Evolutionary conservation across 805 yeast species (phyloP), one percentile per base, ranked within the genome.

Genomic region (Teunomyces kruisii): DNA sequence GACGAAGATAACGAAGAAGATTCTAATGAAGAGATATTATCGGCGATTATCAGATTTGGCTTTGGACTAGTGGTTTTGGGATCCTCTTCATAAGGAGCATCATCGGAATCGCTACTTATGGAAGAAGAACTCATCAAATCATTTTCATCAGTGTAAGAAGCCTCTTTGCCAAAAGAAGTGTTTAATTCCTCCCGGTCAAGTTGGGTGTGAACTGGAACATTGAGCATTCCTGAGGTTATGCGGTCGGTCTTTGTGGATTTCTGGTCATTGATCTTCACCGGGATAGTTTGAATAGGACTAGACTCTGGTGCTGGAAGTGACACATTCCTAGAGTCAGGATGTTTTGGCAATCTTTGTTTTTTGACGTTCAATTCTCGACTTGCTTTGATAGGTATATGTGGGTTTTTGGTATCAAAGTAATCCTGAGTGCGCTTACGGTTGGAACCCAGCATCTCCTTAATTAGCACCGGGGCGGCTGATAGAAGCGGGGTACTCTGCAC

Each of bases 221-320:
- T 59, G 24, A 71, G 57, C 76, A 71, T 71, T 3, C 76, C 76
- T 1, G 74, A 68, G 8, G 75, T 71, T 29, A 71, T 68, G 22
- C 75, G 54, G 16, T 50, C 47, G 9, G 45, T 48, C 9, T 54
- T 57, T 8, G 36, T 2, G 4, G 27, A 14, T 12, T 17, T 9
- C 16, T 47, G 45, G 14, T n/a, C 31, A 41, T 13, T n/a, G 12
- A 26, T 24, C 33, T 24, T 44, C 39, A 28, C 27, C 0, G 76
- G 76, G 14, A 70, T 65, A 9, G 57, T 33, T 9, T 47, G 45
- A 27, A 53, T 54, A 19, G 45, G 46, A 8, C 45, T 46, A 0
- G 38, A 36, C 5, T 58, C 60, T 1, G 76, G 76, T 6, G 76
- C 76, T 1, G 73, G 69, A 22, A 70, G 51, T 1, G 68, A 61